Evolutionary conservation across 2,329 filamentous ascomycete genomes (phyloP).

Genomic region (Monosporascus ibericus): DNA sequence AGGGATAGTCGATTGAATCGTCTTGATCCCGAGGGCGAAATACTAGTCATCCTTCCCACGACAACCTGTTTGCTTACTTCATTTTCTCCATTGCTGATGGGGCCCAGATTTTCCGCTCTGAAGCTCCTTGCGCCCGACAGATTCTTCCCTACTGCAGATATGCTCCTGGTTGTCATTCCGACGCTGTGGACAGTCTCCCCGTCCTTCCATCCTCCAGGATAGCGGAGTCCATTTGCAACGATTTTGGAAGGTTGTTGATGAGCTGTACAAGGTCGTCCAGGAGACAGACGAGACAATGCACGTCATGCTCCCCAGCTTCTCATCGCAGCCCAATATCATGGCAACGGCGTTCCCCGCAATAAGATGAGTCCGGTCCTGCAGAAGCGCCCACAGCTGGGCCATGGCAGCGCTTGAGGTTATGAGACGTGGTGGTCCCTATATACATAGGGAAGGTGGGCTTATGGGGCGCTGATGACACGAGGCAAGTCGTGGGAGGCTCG

Average conservation of each 20-base stretch:
- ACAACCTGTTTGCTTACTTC: conserved; percentile 9
- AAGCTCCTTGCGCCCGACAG: conserved; percentile 22
- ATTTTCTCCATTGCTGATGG: conserved; percentile 31
- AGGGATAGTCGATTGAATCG: too few relatives aligned
- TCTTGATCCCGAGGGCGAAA: too few relatives aligned
- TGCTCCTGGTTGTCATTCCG: conserved; percentile 1
- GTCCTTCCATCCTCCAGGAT: neutral
- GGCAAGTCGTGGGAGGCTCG: neutral
- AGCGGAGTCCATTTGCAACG: conserved; percentile 1
- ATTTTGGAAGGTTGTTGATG: conserved; percentile 18
- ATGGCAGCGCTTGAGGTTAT: neutral
- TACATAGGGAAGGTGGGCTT: neutral
- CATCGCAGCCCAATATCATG: conserved; percentile 6
- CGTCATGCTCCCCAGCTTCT: conserved; percentile 5
- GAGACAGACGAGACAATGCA: conserved; percentile 13
- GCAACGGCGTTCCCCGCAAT: neutral
- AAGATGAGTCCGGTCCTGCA: neutral
- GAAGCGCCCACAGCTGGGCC: neutral
- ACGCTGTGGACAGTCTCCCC: neutral
- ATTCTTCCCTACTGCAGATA: conserved; percentile 20
- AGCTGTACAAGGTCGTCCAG: conserved; percentile 17
- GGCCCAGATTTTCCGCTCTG: conserved; percentile 28
- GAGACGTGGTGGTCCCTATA: neutral
- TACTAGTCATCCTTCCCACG: neutral
- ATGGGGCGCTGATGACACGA: neutral